A percentile compares a stretch with the other conserved stretches of the same genome.
These are phyloP conservation scores for Porphyrellus sp. DNA, from an alignment of 1,284 basidiomycete species.

Conservation along the genomic window DNA sequence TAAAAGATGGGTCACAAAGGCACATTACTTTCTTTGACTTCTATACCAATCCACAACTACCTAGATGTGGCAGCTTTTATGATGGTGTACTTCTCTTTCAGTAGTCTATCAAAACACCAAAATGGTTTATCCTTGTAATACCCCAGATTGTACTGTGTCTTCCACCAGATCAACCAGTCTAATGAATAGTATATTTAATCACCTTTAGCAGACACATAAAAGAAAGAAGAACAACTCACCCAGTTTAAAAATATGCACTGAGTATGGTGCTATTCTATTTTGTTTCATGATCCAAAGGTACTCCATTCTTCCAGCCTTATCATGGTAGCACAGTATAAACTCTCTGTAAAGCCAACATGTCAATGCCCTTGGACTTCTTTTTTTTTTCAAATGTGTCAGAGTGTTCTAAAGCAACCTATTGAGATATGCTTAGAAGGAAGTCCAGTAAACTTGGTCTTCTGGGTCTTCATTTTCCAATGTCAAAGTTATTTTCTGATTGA, in stretches of 20 bases:
- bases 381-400: not conserved
- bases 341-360: conserved; percentile 9
- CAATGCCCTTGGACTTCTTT: not conserved
- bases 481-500: not conserved
- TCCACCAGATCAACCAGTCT: conserved; percentile 3
- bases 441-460: conserved; percentile 5
- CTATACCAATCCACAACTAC: not conserved
- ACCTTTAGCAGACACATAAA: too few species aligned
- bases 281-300: not conserved
- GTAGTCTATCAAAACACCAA: not conserved
- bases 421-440: not conserved
- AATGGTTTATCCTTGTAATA: not conserved
- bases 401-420: conserved; percentile 1
- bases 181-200: not conserved
- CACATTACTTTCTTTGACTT: not conserved
- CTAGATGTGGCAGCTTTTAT: not conserved
- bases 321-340: conserved; percentile 9
- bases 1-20: too few species aligned
- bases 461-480: not conserved
- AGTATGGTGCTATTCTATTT: not conserved
- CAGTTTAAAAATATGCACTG: not conserved
- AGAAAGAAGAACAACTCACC: not conserved
- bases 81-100: not conserved
- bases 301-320: not conserved
- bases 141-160: not conserved